Evolutionary conservation across 768 basidiomycete genomes (phyloP).

Genomic region (Cystobasidium ongulense): DNA sequence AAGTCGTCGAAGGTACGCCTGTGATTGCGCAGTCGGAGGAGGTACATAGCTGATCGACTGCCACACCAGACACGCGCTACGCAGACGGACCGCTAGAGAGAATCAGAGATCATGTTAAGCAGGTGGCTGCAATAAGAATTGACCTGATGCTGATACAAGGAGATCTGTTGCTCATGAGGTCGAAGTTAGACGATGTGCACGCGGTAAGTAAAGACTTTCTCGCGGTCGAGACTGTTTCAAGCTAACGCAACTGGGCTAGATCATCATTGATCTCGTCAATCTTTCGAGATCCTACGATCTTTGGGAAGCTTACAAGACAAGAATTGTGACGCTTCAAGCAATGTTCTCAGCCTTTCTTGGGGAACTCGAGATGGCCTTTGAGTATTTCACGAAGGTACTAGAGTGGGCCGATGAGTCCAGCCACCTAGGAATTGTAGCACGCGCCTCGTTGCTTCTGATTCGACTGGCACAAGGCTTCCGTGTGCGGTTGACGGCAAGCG

Average conservation of each 20-base stretch:
- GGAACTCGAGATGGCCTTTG: neutral
- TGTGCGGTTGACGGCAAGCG: neutral
- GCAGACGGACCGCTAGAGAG: neutral
- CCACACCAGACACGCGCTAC: neutral
- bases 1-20: neutral
- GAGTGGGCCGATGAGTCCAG: neutral
- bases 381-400: neutral
- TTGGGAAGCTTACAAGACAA: neutral
- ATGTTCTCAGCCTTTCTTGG: neutral
- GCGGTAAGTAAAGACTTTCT: neutral
- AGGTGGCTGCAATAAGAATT: neutral
- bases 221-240: neutral
- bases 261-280: neutral
- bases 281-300: neutral
- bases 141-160: neutral
- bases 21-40: neutral
- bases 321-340: neutral
- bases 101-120: neutral
- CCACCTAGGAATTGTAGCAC: neutral
- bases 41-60: neutral
- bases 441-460: conserved; percentile 10
- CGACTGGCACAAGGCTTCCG: neutral
- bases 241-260: neutral
- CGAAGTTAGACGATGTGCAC: neutral
- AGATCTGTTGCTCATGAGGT: conserved; percentile 17